Conservation (phyloP, 495 filamentous ascomycete species). For the Cenococcum geophilum region DNA sequence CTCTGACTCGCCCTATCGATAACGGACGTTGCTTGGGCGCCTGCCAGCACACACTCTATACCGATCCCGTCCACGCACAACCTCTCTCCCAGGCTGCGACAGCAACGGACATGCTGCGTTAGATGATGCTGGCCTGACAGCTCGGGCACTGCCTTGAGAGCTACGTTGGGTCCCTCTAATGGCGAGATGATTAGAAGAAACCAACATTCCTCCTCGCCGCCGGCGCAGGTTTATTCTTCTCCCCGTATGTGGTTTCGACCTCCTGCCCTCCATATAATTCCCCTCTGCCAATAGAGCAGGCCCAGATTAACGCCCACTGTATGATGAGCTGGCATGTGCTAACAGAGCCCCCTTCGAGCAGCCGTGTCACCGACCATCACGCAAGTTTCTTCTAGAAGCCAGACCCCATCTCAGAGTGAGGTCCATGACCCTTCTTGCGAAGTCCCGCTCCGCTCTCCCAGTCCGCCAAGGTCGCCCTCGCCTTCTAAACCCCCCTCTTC, state of each 20-base stretch:
- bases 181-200: conserved; percentile 29
- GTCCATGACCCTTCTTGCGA: conserved; percentile 24
- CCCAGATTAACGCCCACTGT: conserved; percentile 28
- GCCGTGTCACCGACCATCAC: conserved; percentile 31
- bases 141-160: conserved; percentile 8
- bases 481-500: conserved; percentile 16
- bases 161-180: conserved; percentile 11
- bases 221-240: conserved; percentile 25
- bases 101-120: conserved; percentile 22
- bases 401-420: conserved; percentile 25
- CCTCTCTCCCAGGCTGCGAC: conserved; percentile 9
- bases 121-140: conserved; percentile 8
- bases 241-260: conserved; percentile 25
- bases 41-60: conserved; percentile 5
- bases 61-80: conserved; percentile 3
- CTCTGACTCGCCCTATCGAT: conserved; percentile 14
- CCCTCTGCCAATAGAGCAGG: conserved; percentile 21
- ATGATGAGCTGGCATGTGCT: conserved; percentile 31
- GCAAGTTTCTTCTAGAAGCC: conserved; percentile 32
- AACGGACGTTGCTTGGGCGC: conserved; percentile 3
- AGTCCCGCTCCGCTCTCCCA: conserved; percentile 24
- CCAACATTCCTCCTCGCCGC: conserved; percentile 29
- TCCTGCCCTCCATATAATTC: neutral
- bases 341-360: conserved; percentile 20
- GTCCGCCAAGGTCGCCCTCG: conserved; percentile 32